Conservation (phyloP, 495 filamentous ascomycete genomes). For the Podospora pseudocomata region DNA sequence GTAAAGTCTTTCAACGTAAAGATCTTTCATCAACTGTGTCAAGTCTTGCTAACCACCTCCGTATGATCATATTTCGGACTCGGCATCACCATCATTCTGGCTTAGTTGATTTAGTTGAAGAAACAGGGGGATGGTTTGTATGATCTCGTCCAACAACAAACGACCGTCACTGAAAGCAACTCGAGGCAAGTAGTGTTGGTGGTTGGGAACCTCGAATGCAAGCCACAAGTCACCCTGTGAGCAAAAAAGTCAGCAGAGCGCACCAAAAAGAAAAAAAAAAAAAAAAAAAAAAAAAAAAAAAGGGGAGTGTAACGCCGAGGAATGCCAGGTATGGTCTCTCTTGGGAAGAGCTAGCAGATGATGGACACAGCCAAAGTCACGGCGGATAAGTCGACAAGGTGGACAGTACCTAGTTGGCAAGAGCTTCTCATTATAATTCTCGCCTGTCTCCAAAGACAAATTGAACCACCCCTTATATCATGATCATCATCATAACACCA, state of each 20-base stretch:
- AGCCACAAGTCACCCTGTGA: background rate
- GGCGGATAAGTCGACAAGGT: too few relatives aligned
- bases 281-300: background rate
- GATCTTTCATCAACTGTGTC: too few relatives aligned
- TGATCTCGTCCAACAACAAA: too few relatives aligned
- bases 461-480: background rate
- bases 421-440: background rate
- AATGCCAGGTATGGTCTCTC: background rate
- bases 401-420: background rate
- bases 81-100: too few relatives aligned
- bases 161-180: too few relatives aligned
- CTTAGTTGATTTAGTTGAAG: too few relatives aligned
- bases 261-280: background rate
- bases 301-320: background rate
- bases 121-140: too few relatives aligned
- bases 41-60: too few relatives aligned
- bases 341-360: background rate
- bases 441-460: background rate
- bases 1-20: too few relatives aligned
- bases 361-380: background rate
- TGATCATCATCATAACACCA: background rate
- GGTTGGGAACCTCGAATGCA: background rate
- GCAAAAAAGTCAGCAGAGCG: background rate
- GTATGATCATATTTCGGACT: too few relatives aligned
- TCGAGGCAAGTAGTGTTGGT: background rate